Base-by-base conservation (phyloP, 441 rosid species). In the Arabidopsis lyrata region DNA sequence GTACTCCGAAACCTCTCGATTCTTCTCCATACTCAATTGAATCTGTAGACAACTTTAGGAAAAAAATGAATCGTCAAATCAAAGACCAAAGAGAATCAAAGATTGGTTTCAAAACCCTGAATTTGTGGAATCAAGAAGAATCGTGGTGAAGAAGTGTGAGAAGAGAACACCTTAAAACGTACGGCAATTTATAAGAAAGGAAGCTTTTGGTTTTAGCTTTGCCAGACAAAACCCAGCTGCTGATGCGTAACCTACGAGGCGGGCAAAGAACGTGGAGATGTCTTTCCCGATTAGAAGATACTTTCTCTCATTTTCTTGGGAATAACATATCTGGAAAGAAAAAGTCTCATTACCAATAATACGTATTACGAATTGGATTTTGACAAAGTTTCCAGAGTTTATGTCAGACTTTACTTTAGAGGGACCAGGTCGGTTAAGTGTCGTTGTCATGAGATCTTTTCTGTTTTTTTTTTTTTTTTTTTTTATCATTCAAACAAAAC, bases 1-100 rank as follows among this genome's bases (percentile, higher is more conserved):
- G 70, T 88, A 91, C 56, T 85, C 82, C 29, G 81, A 78, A 55
- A 90, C 87, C 29, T 84, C 81, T 50, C 67, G 70, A 62, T 81
- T 81, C 59, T 76, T 85, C 62, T 77, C 81, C 97, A 88, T 93
- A 72, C 83, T 83, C 62, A 22, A 31, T 16, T 38, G 5, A 47
- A 56, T 20, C 41, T 44, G 36, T 5, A 16, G 12, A 48, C 29
- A 67, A 39, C 64, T 65, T 47, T 15, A 1, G 20, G 65, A 18
- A 55, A 31, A 4, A 49, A 49, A 41, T 3, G 1, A 35, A 29
- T 27, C 42, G 20, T 15, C 49, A 32, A 45, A 64, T 34, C 45
- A 53, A 47, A 73, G 27, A 54, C n/a, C 34, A 12, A 24, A n/a
- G 22, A 10, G 39, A 10, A 29, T 53, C 58, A 39, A 44, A 20